A percentile compares a stretch with the other conserved stretches of the same genome.
Conservation (phyloP, 805 yeast species). For the Pichia sporocuriosa region DNA sequence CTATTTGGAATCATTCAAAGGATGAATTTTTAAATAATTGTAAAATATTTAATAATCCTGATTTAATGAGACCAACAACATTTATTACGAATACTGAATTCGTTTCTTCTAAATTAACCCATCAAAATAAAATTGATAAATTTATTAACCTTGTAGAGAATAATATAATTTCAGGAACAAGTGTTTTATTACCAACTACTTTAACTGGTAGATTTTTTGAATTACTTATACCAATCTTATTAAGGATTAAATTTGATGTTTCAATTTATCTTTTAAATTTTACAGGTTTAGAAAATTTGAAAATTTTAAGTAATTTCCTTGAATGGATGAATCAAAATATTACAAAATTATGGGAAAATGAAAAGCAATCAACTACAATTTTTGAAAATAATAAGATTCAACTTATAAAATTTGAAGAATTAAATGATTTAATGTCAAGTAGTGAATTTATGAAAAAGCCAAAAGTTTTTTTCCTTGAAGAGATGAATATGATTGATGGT, state of each 20-base stretch:
- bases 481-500: constrained; percentile 58
- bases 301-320: constrained; percentile 80
- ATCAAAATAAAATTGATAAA: constrained; percentile 55
- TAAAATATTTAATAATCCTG: constrained; percentile 41
- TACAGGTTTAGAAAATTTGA: constrained; percentile 69
- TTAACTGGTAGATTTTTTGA: constrained; percentile 79
- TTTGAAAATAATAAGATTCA: constrained; percentile 60
- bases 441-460: constrained; percentile 34
- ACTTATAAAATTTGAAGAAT: constrained; percentile 48
- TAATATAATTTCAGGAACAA: constrained; percentile 67
- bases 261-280: constrained; percentile 53
- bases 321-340: constrained; percentile 95
- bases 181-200: constrained; percentile 77
- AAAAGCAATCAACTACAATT: constrained; percentile 52
- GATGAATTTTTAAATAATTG: constrained; percentile 80
- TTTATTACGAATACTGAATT: constrained; percentile 66
- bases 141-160: constrained; percentile 58
- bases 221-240: constrained; percentile 59
- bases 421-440: constrained; percentile 35
- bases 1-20: constrained; percentile 90
- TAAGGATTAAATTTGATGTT: not conserved
- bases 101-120: constrained; percentile 53
- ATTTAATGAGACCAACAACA: constrained; percentile 71
- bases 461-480: constrained; percentile 74
- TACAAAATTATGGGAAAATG: constrained; percentile 76